These are phyloP conservation scores for Chenopodium quinoa DNA, from an alignment of 148 eudicot genomes.

Conservation along the genomic window DNA sequence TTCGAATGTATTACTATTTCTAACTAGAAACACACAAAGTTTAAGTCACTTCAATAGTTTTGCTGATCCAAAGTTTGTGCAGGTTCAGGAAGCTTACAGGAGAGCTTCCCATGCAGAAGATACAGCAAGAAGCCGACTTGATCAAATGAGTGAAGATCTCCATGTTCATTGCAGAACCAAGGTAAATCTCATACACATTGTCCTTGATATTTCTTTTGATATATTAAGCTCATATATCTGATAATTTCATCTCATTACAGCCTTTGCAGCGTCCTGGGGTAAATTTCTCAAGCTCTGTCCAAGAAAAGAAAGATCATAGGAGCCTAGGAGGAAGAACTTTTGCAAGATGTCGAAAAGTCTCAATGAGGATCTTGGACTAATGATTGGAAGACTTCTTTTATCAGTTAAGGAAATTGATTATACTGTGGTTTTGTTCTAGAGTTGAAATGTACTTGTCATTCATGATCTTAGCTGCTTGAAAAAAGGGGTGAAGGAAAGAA, in stretches of 20 bases:
- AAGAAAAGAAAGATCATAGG: slow-evolving; percentile 20
- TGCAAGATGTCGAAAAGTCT: neutral
- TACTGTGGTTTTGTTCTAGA: neutral
- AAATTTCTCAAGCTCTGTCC: slow-evolving; percentile 38
- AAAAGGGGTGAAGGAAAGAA: neutral
- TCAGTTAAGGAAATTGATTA: neutral
- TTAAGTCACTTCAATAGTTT: neutral
- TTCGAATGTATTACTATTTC: neutral
- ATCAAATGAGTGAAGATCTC: slow-evolving; percentile 57
- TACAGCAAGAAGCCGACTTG: slow-evolving; percentile 31
- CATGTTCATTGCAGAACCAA: slow-evolving; percentile 52
- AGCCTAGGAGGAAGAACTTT: neutral
- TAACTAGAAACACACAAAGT: neutral
- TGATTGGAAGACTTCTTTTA: neutral
- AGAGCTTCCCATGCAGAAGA: slow-evolving; percentile 45
- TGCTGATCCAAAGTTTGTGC: slow-evolving; percentile 8
- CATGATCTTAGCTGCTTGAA: neutral
- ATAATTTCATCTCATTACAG: slow-evolving; percentile 31
- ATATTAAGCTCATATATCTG: neutral
- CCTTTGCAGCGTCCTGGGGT: slow-evolving; percentile 53
- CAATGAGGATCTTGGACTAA: neutral
- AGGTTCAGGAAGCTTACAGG: slow-evolving; percentile 48
- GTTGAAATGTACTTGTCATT: neutral
- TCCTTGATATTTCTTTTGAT: neutral
- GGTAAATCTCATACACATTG: slow-evolving; percentile 28